Evolutionary conservation across 306 rosid genomes (phyloP).

Genomic region (Fragaria vesca): DNA sequence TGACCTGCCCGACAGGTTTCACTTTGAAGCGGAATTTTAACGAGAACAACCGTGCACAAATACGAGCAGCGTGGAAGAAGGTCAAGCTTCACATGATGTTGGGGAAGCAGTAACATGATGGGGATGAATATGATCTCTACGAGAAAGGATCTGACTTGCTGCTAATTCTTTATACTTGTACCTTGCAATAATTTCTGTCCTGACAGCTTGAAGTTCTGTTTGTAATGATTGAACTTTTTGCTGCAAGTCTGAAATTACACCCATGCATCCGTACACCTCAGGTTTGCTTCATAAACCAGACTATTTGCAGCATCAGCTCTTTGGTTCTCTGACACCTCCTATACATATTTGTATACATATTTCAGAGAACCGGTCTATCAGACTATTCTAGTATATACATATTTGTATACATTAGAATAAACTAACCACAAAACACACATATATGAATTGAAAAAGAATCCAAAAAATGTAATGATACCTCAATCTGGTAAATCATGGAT

Average conservation of each 20-base stretch:
- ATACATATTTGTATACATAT: neutral
- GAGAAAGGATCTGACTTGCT: constrained; percentile 39
- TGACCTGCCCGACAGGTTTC: too few relatives aligned
- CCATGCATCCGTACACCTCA: constrained; percentile 93
- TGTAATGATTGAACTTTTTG: constrained; percentile 70
- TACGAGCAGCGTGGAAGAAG: too few relatives aligned
- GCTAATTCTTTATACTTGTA: constrained; percentile 61
- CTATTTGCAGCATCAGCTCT: constrained; percentile 90
- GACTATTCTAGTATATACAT: too few relatives aligned
- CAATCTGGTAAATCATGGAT: neutral
- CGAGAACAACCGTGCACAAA: too few relatives aligned
- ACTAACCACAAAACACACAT: too few relatives aligned
- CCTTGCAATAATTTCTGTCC: constrained; percentile 55
- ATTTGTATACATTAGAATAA: too few relatives aligned
- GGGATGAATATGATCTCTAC: constrained; percentile 16
- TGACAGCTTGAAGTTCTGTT: constrained; percentile 50
- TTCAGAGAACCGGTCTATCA: too few relatives aligned
- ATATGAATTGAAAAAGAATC: too few relatives aligned
- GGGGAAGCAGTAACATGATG: neutral
- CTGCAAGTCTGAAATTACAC: constrained; percentile 77
- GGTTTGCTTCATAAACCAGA: constrained; percentile 79
- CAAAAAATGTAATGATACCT: neutral
- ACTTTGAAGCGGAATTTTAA: too few relatives aligned
- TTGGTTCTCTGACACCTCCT: constrained; percentile 83
- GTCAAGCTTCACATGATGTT: too few relatives aligned